Evolutionary conservation across 331 rosid genomes (phyloP), one percentile per base, ranked within the genome.

Genomic region (Cydonia oblonga): DNA sequence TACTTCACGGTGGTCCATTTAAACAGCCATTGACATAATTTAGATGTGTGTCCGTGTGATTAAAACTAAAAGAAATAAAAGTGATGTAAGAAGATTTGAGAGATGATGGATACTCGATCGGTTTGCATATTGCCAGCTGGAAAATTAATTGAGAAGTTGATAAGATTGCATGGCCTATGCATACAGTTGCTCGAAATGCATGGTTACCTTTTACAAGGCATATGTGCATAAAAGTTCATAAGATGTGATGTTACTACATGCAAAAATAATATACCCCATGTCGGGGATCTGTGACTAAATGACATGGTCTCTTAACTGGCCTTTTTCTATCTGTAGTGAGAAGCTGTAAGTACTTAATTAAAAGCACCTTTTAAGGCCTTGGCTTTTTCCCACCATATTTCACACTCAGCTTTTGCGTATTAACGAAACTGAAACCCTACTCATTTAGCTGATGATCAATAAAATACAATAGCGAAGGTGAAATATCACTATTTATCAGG

Each of bases 221-320:
- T 77, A 71, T 72, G 70, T 64, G 58, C 68, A 12, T 22, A 19
- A 54, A 68, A 8, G 3, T 5, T 11, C 46, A 16, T 62, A 2
- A 25, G 4, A 23, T 6, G 56, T 3, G 25, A 64, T 67, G 69
- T 69, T 74, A 81, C 69, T 70, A 57, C 79, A 76, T 83, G 84
- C 81, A 79, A 72, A 75, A 84, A 70, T 67, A 72, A 66, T 78
- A 77, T 73, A 80, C 79, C 79, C 23, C 49, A 70, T 87, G 96
- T 87, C 83, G 87, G 88, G 78, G 42, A 81, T 64, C 68, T n/a
- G 67, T 71, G 81, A 63, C 92, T 79, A 86, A 81, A 79, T 84
- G 91, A 79, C 88, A 83, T 80, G 46, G 68, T 76, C 81, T 76
- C 81, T 73, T 59, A 70, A 58, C 29, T 28, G 60, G 52, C 70